Evolutionary conservation across 1,284 basidiomycete species (phyloP).

Genomic region (Xanthoconium separans): DNA sequence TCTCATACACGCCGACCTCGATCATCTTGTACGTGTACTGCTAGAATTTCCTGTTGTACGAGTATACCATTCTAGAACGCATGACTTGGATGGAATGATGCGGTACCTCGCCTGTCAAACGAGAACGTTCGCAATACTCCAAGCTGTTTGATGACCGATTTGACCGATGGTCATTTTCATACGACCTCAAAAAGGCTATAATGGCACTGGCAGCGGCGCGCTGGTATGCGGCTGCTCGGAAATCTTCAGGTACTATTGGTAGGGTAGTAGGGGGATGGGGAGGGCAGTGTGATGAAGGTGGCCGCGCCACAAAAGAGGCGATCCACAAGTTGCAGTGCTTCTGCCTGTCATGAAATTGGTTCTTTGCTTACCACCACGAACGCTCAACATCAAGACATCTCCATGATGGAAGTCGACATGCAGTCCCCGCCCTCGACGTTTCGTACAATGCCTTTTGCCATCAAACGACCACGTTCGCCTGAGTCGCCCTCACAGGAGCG

Average conservation of each 20-base stretch:
- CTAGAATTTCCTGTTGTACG: slow-evolving; percentile 14
- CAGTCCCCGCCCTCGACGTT: slow-evolving; percentile 41
- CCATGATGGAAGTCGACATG: slow-evolving; percentile 52
- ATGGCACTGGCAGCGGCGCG: no score
- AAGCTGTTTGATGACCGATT: no score
- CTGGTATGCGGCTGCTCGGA: no score
- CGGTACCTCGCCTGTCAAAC: no score
- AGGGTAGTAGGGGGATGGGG: no score
- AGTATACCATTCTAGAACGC: slow-evolving; percentile 9
- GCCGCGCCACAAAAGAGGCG: no score
- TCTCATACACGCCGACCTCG: neutral
- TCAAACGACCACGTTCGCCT: slow-evolving; percentile 60
- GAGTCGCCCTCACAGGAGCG: slow-evolving; percentile 46
- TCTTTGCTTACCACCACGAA: neutral
- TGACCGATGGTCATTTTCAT: no score
- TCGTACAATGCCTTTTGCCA: slow-evolving; percentile 25
- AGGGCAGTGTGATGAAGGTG: no score
- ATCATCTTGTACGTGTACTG: slow-evolving; percentile 3
- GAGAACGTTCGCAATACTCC: no score
- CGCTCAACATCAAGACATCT: neutral
- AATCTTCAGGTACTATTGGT: no score
- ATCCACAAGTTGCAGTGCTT: neutral
- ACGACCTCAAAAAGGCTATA: no score
- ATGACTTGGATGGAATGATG: neutral
- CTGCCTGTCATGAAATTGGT: slow-evolving; percentile 1